phyloP scores from a whole-genome alignment of 106 monocot species.

The Vanilla planifolia region DNA sequence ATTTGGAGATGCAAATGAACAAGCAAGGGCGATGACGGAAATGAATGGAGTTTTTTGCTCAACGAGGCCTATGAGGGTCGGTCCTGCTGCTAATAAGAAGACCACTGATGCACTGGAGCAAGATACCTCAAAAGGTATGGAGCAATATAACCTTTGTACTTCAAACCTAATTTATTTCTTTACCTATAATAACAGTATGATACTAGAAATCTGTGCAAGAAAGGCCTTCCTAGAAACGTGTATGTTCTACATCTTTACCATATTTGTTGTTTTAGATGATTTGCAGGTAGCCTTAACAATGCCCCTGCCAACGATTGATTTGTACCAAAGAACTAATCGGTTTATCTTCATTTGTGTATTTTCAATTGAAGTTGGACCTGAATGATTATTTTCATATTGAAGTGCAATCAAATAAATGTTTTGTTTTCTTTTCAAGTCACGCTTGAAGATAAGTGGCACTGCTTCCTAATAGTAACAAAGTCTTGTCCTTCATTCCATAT shows the following conservation, averaged over 20 bases:
- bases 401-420: conserved; percentile 1
- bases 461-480: conserved; percentile 12
- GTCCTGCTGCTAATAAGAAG: conserved; percentile 67
- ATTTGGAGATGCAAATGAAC: conserved; percentile 73
- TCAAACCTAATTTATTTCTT: neutral
- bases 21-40: conserved; percentile 74
- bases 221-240: neutral
- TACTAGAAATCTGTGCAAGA: no score
- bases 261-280: neutral
- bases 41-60: conserved; percentile 86
- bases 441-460: conserved; percentile 21
- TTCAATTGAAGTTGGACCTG: no score
- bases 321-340: no score
- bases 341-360: no score
- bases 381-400: no score
- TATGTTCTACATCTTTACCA: neutral
- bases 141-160: neutral
- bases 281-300: conserved; percentile 13
- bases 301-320: no score
- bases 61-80: conserved; percentile 71
- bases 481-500: conserved; percentile 39
- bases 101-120: conserved; percentile 27
- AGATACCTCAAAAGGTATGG: conserved; percentile 45
- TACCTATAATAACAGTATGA: neutral
- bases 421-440: neutral